Conservation (phyloP, 768 basidiomycete genomes). For the Pleurotus platypus region DNA sequence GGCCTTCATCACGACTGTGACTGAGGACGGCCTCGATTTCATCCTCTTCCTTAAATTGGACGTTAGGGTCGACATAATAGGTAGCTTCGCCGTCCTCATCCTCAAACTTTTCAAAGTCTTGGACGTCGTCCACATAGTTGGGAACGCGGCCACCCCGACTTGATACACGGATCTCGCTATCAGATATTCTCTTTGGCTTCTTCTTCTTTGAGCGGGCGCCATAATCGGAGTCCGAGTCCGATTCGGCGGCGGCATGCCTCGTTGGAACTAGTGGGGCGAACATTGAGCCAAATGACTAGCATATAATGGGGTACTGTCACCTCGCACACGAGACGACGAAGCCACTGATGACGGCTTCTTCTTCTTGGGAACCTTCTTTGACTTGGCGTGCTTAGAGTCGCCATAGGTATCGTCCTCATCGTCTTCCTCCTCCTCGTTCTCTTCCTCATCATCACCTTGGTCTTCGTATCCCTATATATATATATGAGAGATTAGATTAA, state of each 20-base stretch:
- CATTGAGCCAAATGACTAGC: constrained; percentile 14
- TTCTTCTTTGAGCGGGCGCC: constrained; percentile 86
- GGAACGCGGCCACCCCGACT: constrained; percentile 75
- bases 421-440: constrained; percentile 48
- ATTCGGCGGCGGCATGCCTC: constrained; percentile 54
- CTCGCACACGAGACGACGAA: constrained; percentile 54
- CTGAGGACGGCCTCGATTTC: constrained; percentile 91
- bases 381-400: constrained; percentile 68
- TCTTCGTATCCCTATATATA: constrained; percentile 42
- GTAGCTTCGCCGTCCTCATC: constrained; percentile 56
- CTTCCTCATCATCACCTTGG: constrained; percentile 57
- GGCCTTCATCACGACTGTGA: constrained; percentile 83
- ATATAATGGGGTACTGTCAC: constrained; percentile 29
- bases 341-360: constrained; percentile 48
- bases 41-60: constrained; percentile 64
- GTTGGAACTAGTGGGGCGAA: constrained; percentile 31
- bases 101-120: constrained; percentile 70
- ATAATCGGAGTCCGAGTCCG: constrained; percentile 86
- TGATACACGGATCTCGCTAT: constrained; percentile 76
- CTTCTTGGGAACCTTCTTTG: constrained; percentile 62
- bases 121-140: constrained; percentile 81
- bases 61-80: constrained; percentile 52
- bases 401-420: constrained; percentile 78
- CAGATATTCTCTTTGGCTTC: constrained; percentile 56
- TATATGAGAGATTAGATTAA: constrained; percentile 12